Percentiles rank a stretch among this genome's conserved stretches.
Evolutionary conservation across 345 rosid species (phyloP).

Genomic region (Salix udensis): DNA sequence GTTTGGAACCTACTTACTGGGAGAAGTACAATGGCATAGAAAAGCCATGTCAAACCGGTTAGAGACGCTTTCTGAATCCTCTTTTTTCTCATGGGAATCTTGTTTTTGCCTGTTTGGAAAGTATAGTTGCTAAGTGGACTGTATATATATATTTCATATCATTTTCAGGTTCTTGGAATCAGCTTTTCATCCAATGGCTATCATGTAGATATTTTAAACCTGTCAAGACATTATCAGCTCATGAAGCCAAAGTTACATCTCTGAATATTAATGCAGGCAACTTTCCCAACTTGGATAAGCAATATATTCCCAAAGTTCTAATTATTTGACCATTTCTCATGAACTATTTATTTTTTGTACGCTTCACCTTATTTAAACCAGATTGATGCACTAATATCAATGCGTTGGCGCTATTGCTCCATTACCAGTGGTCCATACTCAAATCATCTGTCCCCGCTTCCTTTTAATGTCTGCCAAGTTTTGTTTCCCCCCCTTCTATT

Average conservation of each 20-base stretch:
- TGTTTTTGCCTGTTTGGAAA: neutral
- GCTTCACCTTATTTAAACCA: neutral
- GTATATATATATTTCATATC: slow-evolving; percentile 10
- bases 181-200: slow-evolving; percentile 95
- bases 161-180: slow-evolving; percentile 69
- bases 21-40: slow-evolving; percentile 75
- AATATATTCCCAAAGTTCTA: neutral
- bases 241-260: slow-evolving; percentile 77
- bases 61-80: slow-evolving; percentile 21
- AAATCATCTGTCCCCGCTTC: neutral
- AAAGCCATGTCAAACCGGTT: slow-evolving; percentile 95
- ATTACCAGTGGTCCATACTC: neutral
- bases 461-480: neutral
- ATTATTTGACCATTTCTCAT: neutral
- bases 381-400: neutral
- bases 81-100: neutral
- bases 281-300: neutral
- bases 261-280: slow-evolving; percentile 58
- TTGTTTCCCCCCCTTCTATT: neutral
- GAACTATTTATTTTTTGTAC: neutral
- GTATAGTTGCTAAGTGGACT: slow-evolving; percentile 2
- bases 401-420: neutral
- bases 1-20: slow-evolving; percentile 99
- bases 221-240: slow-evolving; percentile 68
- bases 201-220: slow-evolving; percentile 88